phyloP scores from a whole-genome alignment of 352 stramenopile genomes.

The Phytophthora fragariaefolia region DNA sequence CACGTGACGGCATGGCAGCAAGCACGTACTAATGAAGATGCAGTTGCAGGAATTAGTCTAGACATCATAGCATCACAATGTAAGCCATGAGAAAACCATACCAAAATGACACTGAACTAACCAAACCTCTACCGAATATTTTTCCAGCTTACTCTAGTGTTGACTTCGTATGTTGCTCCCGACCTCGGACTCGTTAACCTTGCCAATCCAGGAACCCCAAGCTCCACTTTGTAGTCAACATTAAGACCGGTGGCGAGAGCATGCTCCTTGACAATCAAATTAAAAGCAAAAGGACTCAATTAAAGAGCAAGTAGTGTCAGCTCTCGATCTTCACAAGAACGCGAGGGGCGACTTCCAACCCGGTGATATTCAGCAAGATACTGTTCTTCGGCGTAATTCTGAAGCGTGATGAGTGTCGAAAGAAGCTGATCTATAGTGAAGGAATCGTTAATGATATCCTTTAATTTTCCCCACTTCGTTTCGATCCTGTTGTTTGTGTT shows the following conservation, averaged over 20 bases:
- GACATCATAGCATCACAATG: not conserved
- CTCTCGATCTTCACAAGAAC: not conserved
- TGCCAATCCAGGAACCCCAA: not conserved
- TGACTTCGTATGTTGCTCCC: not conserved
- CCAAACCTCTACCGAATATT: not conserved
- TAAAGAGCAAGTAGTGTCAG: not conserved
- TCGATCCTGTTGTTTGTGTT: not conserved
- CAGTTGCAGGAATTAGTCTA: constrained; percentile 8
- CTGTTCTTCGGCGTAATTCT: not conserved
- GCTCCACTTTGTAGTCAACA: not conserved
- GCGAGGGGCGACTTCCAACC: not conserved
- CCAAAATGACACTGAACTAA: not conserved
- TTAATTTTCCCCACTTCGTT: not conserved
- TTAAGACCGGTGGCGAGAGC: not conserved
- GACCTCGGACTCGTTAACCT: not conserved
- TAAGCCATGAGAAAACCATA: not conserved
- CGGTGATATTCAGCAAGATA: not conserved
- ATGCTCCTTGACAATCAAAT: not conserved
- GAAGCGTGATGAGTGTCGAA: not conserved
- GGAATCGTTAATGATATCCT: not conserved
- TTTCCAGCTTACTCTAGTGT: not conserved
- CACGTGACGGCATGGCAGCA: constrained; percentile 14
- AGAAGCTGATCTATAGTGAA: not conserved
- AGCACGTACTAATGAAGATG: constrained; percentile 19
- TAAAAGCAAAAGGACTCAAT: not conserved